Evolutionary conservation across 2,329 filamentous ascomycete genomes (phyloP), one percentile per base, ranked within the genome.

Genomic region (Curvularia sp.): DNA sequence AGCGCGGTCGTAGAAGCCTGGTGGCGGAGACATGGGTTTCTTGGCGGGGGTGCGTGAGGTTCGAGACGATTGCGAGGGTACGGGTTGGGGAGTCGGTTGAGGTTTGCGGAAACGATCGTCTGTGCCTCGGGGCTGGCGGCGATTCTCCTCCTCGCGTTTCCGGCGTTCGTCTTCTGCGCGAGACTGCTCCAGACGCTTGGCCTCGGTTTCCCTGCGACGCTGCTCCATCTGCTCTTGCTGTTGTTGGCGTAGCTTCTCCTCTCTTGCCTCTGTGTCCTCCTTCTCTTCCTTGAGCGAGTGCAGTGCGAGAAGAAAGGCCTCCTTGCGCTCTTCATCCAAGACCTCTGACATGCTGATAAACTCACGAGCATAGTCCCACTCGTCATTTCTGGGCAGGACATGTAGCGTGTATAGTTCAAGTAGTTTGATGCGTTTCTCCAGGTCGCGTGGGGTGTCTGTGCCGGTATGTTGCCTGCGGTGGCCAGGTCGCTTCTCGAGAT

Each of bases 341-440:
- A 97, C 87, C 47, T 94, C 88, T 75, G 89, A 95, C 71, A 92
- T 87, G 70, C 84, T 87, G 71, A 98, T 96, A 76, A 98, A 98
- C 68, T 96, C 91, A 59, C 88, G 86, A 4, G 95, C 92, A 70
- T 97, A 97, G 58, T 97, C 92, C 95, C 95, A 99, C 79, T 98
- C 93, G 55, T 92, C 88, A 68, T 97, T 98, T 53, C 92, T 86
- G 5, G 94, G 88, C n/a, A 99, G 86, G 7, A 98, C 92, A 73
- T 99, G 95, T 4, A 99, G 84, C 1, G 93, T 96, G 77, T 97
- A 99, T 8, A 99, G 84, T 79, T 99, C 95, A 50, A 99, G 86
- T 42, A 99, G 91, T 80, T 96, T 96, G 63, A 97, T 88, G 46
- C 93, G 86, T 4, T 92, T 88, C 66, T 91, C 89, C 35, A 97